Evolutionary conservation across 257 asterid genomes (phyloP), one percentile per base, ranked within the genome.

Genomic region (Solanum piurae): DNA sequence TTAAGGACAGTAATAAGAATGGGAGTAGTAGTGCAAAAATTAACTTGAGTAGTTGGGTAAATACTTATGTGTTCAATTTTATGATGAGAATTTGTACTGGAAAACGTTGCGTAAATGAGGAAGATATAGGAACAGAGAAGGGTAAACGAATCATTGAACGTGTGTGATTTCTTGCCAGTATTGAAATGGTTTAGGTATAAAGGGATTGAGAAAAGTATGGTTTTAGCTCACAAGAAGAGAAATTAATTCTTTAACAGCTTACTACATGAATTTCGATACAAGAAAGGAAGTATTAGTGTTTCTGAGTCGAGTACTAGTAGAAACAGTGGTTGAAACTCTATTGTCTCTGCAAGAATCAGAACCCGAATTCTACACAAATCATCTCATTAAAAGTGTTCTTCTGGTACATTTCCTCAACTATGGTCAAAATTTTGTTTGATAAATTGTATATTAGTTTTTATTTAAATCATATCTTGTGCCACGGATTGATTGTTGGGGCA

Each of bases 111-210:
- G 91, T 91, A 3, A 58, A 1, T 11, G 95, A 90, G 80, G 93
- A 88, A 37, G 93, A 92, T 13, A 69, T 86, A n/a, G 91, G 88
- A 55, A 40, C 73, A 6, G 93, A 86, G 85, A 66, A 33, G 34
- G 95, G 95, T 31, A 89, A 38, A 89, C 90, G 72, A 44, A 34
- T 16, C 60, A 68, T 92, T 21, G 79, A 90, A 88, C 62, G 16
- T 76, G 69, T 93, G 94, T 29, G 96, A 94, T 86, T 93, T 87
- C 60, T 92, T 94, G 27, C 96, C 98, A 14, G 83, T 92, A 3
- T 87, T 94, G 93, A 92, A 94, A 88, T 89, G 91, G 91, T 36
- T 90, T 83, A 95, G 98, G 0, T 93, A 88, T 83, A 88, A 88
- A 87, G 96, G 95, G 58, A 2, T 94, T 40, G 95, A 93, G 34